phyloP scores from a whole-genome alignment of 768 basidiomycete genomes.

The Vishniacozyma victoriae region DNA sequence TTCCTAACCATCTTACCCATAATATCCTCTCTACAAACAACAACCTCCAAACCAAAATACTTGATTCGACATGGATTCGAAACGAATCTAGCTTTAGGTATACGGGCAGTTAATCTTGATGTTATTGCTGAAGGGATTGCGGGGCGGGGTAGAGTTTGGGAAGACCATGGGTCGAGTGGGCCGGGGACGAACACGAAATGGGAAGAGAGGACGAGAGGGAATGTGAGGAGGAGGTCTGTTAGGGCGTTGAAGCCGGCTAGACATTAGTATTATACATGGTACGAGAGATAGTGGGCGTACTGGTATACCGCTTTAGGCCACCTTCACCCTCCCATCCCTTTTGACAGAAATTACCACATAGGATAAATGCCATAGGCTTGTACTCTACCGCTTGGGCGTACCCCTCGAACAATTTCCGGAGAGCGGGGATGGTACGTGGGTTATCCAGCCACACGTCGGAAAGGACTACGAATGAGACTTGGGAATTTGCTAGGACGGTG shows the following conservation, averaged over 20 bases:
- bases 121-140: conserved; percentile 72
- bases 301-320: conserved; percentile 74
- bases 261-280: background rate
- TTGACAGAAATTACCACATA: conserved; percentile 93
- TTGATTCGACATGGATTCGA: conserved; percentile 91
- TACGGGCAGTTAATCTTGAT: conserved; percentile 60
- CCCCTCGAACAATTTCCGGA: conserved; percentile 74
- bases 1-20: conserved; percentile 94
- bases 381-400: conserved; percentile 73
- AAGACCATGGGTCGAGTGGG: conserved; percentile 76
- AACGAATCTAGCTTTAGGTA: conserved; percentile 76
- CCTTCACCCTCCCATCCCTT: conserved; percentile 71
- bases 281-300: conserved; percentile 48
- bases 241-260: conserved; percentile 64
- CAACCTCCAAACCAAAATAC: conserved; percentile 93
- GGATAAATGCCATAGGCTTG: conserved; percentile 79
- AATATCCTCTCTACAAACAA: conserved; percentile 82
- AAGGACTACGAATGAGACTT: conserved; percentile 82
- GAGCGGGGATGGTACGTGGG: conserved; percentile 68
- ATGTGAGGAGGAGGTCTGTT: conserved; percentile 75
- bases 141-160: conserved; percentile 71
- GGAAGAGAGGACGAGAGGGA: conserved; percentile 71
- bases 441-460: conserved; percentile 96
- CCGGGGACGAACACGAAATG: conserved; percentile 95
- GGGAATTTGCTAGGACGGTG: conserved; percentile 46